A percentile compares a stretch with the other conserved stretches of the same genome.
These are phyloP conservation scores for Claviceps digitariae DNA, from an alignment of 2,329 filamentous ascomycete genomes.

Conservation along the genomic window DNA sequence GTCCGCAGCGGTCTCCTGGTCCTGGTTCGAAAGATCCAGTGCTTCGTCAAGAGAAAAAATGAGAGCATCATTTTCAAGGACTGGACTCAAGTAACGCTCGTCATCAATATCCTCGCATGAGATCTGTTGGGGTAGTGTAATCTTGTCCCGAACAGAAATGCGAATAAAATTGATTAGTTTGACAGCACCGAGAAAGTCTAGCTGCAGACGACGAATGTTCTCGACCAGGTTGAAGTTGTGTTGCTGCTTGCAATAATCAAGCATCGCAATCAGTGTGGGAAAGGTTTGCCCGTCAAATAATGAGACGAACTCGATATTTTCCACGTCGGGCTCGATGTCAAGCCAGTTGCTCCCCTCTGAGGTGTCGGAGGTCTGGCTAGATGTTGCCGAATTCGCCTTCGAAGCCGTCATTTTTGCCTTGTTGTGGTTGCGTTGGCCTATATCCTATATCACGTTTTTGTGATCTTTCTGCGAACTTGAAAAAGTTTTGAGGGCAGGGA, in stretches of 20 bases:
- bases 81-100: constrained; percentile 70
- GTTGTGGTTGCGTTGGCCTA: background rate
- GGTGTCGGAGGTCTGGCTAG: constrained; percentile 13
- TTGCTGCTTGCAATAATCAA: constrained; percentile 53
- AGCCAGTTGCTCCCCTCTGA: constrained; percentile 36
- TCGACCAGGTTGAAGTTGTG: constrained; percentile 54
- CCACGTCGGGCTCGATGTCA: constrained; percentile 48
- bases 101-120: constrained; percentile 52
- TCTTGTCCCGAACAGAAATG: constrained; percentile 28
- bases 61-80: constrained; percentile 78
- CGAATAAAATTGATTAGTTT: constrained; percentile 63
- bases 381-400: constrained; percentile 5
- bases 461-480: background rate
- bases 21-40: constrained; percentile 29
- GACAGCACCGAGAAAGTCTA: constrained; percentile 62
- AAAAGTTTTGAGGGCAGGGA: no score
- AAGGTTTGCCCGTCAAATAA: constrained; percentile 57
- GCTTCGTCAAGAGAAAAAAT: constrained; percentile 75
- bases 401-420: background rate
- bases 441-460: background rate
- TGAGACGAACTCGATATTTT: constrained; percentile 48
- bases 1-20: constrained; percentile 20
- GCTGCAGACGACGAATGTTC: constrained; percentile 39
- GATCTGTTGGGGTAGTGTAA: constrained; percentile 42
- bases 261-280: constrained; percentile 48